Evolutionary conservation across 176 grass and related monocot genomes (phyloP).

Genomic region (Canna indica): DNA sequence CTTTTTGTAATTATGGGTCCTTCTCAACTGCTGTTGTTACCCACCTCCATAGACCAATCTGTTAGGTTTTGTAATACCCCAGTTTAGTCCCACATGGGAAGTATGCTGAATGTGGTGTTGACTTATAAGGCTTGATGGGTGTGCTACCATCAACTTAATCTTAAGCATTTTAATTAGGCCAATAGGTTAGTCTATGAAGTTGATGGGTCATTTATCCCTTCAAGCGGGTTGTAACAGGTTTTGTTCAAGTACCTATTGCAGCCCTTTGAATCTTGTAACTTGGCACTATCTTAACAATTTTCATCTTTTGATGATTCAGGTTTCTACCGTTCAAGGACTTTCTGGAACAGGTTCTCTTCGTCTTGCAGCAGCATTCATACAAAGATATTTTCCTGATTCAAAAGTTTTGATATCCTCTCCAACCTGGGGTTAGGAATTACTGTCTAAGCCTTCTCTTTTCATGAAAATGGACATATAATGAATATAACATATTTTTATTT

Average conservation of each 20-base stretch:
- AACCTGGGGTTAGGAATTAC: slow-evolving; percentile 60
- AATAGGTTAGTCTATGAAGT: too few relatives aligned
- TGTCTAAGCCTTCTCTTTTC: slow-evolving; percentile 6
- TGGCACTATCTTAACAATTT: neutral
- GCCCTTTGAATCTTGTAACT: neutral
- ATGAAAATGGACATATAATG: neutral
- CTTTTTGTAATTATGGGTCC: too few relatives aligned
- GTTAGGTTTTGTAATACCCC: too few relatives aligned
- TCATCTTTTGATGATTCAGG: slow-evolving; percentile 26
- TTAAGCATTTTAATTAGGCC: too few relatives aligned
- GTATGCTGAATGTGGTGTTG: too few relatives aligned
- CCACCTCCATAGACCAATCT: too few relatives aligned
- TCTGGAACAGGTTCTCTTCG: slow-evolving; percentile 86
- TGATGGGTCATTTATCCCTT: too few relatives aligned
- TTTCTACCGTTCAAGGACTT: slow-evolving; percentile 88
- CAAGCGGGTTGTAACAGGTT: neutral
- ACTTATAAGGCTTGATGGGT: too few relatives aligned
- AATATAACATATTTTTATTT: neutral
- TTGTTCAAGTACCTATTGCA: neutral
- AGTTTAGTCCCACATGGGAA: too few relatives aligned
- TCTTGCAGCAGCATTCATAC: slow-evolving; percentile 88
- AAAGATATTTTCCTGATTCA: slow-evolving; percentile 84
- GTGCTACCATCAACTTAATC: too few relatives aligned
- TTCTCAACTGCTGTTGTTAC: too few relatives aligned
- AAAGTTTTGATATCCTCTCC: slow-evolving; percentile 96